Base-by-base conservation (phyloP, 73 alveolate species). In the Blepharisma japonicum region DNA sequence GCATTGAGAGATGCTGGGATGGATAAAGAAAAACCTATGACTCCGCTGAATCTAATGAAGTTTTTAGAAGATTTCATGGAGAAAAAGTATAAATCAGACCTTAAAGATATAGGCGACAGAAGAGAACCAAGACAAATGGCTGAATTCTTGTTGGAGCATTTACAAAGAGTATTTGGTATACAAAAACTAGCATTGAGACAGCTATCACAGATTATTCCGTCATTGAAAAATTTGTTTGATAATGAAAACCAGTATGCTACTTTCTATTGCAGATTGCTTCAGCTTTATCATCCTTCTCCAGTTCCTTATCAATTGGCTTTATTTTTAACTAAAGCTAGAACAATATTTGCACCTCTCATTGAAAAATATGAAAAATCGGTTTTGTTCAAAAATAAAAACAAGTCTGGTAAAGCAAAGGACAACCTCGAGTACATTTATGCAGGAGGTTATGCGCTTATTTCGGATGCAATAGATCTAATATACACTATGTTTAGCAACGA, bases 51-150 rank as follows among this genome's bases (percentile, higher is more conserved):
- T 25, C 4, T 70, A 7, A 14, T 39, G 14, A 70, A 70, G 6
- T 45, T 70, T 70, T 45, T 70, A 9, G 80, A 70, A 70, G 66
- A 45, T 18, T 45, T 70, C 4, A 70, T 70, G 80, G 80, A 70
- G 11, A 70, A 70, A 45, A 70, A 70, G 66, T 23, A 38, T 25
- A 54, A 70, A 70, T 14, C 56, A 14, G 80, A 70, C 61, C 14
- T 38, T 9, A 70, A 70, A 70, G 80, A 70, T 25, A 45, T 70
- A 39, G 46, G 27, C 5, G 80, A 39, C 11, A 25, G 61, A 45
- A 70, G 56, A 18, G 46, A 11, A 6, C 80, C 80, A 2, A 70
- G 80, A 70, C 21, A 72, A 45, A 70, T 70, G 80, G 45, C 80
- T 70, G 74, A 61, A 4, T 61, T 61, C 23, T 14, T 61, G 50